phyloP scores from a whole-genome alignment of 345 rosid species.

The Salix caprea region DNA sequence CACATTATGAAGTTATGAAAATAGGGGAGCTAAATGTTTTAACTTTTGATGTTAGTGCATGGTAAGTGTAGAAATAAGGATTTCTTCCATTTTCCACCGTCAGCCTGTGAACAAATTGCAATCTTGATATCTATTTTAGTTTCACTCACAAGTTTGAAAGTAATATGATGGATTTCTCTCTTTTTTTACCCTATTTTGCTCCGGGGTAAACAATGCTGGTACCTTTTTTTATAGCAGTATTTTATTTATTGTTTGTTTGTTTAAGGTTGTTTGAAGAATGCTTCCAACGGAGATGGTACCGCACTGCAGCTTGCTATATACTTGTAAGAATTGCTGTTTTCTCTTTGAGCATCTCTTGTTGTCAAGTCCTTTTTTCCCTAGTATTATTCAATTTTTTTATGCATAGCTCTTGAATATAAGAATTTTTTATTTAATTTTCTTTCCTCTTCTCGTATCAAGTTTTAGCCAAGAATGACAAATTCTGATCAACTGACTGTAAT shows the following conservation, averaged over 20 bases:
- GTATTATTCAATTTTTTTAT: background rate
- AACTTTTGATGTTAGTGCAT: background rate
- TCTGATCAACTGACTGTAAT: background rate
- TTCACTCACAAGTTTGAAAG: background rate
- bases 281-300: slow-evolving; percentile 97
- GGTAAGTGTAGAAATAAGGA: background rate
- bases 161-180: background rate
- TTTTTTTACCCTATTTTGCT: background rate
- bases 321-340: slow-evolving; percentile 55
- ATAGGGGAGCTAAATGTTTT: background rate
- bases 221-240: background rate
- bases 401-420: background rate
- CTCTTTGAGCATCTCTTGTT: slow-evolving; percentile 2
- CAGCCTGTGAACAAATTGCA: background rate
- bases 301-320: slow-evolving; percentile 97
- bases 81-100: background rate
- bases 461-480: background rate
- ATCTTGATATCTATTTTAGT: background rate
- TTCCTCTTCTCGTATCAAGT: background rate
- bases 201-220: background rate
- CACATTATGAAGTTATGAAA: background rate
- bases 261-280: slow-evolving; percentile 92
- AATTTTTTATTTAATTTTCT: background rate
- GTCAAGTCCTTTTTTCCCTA: background rate
- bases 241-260: slow-evolving; percentile 14